phyloP scores from a whole-genome alignment of 371 early-diverging fungal genomes.

The Rhizopus microsporus region DNA sequence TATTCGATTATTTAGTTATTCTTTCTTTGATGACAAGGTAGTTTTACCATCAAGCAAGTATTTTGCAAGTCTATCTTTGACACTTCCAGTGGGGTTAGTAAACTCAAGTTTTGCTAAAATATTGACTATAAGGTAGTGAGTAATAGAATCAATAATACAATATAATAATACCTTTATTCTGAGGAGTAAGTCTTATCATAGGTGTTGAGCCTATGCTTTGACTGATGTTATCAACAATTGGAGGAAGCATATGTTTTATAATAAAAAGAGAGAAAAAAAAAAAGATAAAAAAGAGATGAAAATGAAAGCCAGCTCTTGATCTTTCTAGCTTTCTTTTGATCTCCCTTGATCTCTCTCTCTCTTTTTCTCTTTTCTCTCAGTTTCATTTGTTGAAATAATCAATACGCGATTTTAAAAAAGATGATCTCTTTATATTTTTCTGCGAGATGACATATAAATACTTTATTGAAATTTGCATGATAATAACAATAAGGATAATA shows the following conservation, averaged over 20 bases:
- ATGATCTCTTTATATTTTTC: no score
- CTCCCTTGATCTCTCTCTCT: no score
- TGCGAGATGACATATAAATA: no score
- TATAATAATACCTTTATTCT: constrained; percentile 29
- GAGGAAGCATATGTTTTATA: constrained; percentile 33
- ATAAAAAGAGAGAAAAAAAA: constrained; percentile 5
- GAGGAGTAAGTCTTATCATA: constrained; percentile 28
- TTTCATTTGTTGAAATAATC: no score
- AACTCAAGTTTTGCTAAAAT: constrained; percentile 75
- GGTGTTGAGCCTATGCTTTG: constrained; percentile 44
- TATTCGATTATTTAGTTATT: not conserved
- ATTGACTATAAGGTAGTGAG: constrained; percentile 36
- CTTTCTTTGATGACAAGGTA: not conserved
- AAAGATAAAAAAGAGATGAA: no score
- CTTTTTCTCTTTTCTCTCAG: no score
- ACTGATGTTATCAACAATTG: constrained; percentile 27
- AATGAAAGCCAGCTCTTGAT: no score
- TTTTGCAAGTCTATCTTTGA: constrained; percentile 78
- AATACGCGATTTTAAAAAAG: no score
- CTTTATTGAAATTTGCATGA: no score
- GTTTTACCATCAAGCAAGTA: constrained; percentile 45
- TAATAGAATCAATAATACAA: not conserved
- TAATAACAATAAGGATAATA: no score
- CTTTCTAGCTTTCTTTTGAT: no score
- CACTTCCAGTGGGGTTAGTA: constrained; percentile 72